Conservation (phyloP, 2,329 filamentous ascomycete genomes). For the Zymoseptoria pseudotritici region DNA sequence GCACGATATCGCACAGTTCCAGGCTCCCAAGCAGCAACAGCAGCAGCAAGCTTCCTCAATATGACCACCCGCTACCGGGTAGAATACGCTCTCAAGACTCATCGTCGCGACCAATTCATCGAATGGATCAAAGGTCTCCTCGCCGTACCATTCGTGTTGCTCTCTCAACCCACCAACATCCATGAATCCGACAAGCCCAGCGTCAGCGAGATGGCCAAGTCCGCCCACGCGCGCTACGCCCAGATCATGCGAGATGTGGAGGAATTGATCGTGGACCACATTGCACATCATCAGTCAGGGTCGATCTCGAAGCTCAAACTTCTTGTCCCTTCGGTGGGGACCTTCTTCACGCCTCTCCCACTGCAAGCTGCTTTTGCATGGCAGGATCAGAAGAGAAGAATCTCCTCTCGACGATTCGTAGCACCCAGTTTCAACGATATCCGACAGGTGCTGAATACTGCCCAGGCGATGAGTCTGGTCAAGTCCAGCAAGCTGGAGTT, state of each 20-base stretch:
- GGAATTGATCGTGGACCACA: conserved; percentile 83
- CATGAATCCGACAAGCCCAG: conserved; percentile 62
- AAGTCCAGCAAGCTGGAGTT: conserved; percentile 66
- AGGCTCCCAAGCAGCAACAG: background rate
- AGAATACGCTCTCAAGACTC: conserved; percentile 62
- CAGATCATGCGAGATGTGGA: conserved; percentile 96
- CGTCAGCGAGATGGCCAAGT: conserved; percentile 59
- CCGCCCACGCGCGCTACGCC: conserved; percentile 80
- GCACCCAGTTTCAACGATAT: conserved; percentile 97
- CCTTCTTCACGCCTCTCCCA: conserved; percentile 82
- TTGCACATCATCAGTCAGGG: conserved; percentile 60
- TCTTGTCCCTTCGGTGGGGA: conserved; percentile 83
- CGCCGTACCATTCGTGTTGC: conserved; percentile 91
- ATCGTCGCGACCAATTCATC: conserved; percentile 76
- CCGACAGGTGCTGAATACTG: conserved; percentile 84
- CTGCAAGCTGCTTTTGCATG: conserved; percentile 69
- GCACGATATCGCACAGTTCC: too few species aligned
- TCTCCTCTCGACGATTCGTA: conserved; percentile 86
- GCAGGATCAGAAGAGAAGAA: conserved; percentile 78
- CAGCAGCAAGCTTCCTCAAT: background rate
- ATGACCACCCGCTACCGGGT: conserved; percentile 36
- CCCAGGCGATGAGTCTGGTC: conserved; percentile 87
- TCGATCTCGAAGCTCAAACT: conserved; percentile 73
- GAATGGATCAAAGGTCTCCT: conserved; percentile 82
- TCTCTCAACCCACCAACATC: conserved; percentile 85